Percentiles rank a stretch among this genome's conserved stretches.
These are phyloP conservation scores for Tetracladium setigerum DNA, from an alignment of 495 filamentous ascomycete genomes.

Conservation along the genomic window DNA sequence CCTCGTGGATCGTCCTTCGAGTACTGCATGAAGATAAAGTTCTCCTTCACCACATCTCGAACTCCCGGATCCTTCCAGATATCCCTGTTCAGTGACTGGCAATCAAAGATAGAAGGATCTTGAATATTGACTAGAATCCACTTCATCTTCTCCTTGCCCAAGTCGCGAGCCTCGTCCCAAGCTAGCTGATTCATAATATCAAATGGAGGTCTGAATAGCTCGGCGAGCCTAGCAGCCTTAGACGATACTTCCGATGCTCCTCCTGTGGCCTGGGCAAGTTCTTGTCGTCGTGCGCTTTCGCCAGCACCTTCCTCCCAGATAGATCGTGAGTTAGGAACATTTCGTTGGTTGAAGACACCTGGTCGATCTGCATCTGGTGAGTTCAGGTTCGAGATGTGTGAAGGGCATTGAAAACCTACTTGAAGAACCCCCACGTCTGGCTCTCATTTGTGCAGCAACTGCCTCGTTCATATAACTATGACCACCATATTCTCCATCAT, in stretches of 20 bases:
- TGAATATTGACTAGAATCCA: slow-evolving; percentile 96
- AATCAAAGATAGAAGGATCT: slow-evolving; percentile 84
- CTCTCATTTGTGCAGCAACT: slow-evolving; percentile 58
- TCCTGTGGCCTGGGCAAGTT: slow-evolving; percentile 57
- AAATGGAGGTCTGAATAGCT: slow-evolving; percentile 87
- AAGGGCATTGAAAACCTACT: not conserved
- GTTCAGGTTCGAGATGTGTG: not conserved
- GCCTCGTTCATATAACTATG: slow-evolving; percentile 40
- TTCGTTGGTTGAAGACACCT: slow-evolving; percentile 82
- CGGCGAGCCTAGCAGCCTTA: slow-evolving; percentile 68
- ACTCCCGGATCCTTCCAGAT: slow-evolving; percentile 85
- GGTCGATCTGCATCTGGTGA: slow-evolving; percentile 23
- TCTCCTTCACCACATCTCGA: slow-evolving; percentile 72
- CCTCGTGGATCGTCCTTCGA: slow-evolving; percentile 71
- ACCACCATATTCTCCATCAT: slow-evolving; percentile 25
- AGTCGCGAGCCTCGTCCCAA: slow-evolving; percentile 74
- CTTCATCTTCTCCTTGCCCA: slow-evolving; percentile 78
- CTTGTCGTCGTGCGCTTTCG: slow-evolving; percentile 33
- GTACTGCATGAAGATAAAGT: slow-evolving; percentile 94
- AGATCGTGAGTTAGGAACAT: slow-evolving; percentile 34
- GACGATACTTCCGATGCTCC: slow-evolving; percentile 65
- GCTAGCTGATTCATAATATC: slow-evolving; percentile 68
- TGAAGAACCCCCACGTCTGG: slow-evolving; percentile 34
- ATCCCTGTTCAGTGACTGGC: slow-evolving; percentile 87
- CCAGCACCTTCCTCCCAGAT: slow-evolving; percentile 64